Conservation (phyloP, 2,329 filamentous ascomycete genomes). For the Fusarium nelsonii region DNA sequence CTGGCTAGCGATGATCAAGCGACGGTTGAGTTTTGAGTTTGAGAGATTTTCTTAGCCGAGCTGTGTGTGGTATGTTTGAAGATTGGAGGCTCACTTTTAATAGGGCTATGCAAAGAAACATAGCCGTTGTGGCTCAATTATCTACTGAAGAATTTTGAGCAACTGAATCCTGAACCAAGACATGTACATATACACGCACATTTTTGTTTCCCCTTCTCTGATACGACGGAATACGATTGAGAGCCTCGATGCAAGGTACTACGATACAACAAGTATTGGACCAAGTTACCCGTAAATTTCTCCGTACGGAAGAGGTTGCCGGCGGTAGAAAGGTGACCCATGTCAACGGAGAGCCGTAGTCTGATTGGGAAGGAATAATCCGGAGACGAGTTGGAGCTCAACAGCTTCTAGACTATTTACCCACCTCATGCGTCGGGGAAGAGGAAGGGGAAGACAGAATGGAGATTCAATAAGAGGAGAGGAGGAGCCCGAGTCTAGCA, state of each 20-base stretch:
- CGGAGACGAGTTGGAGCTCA: slow-evolving; percentile 20
- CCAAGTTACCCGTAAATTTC: slow-evolving; percentile 21
- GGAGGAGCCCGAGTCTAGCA: background rate
- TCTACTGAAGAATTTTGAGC: background rate
- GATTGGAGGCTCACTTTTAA: background rate
- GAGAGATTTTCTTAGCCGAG: slow-evolving; percentile 31
- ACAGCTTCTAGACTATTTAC: slow-evolving; percentile 19
- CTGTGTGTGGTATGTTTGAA: background rate
- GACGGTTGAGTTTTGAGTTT: slow-evolving; percentile 27
- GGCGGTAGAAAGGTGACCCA: slow-evolving; percentile 14
- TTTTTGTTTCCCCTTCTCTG: background rate
- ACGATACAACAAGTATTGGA: background rate
- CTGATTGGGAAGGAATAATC: slow-evolving; percentile 26
- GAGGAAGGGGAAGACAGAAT: background rate
- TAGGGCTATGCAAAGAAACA: background rate
- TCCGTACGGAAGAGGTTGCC: slow-evolving; percentile 23
- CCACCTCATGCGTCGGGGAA: background rate
- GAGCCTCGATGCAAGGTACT: slow-evolving; percentile 17
- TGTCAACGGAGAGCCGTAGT: background rate
- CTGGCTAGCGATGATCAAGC: slow-evolving; percentile 4
- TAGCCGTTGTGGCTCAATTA: background rate
- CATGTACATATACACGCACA: background rate
- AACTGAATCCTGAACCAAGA: background rate
- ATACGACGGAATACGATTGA: slow-evolving; percentile 6
- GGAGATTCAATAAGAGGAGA: slow-evolving; percentile 1